Evolutionary conservation across 2,329 filamentous ascomycete genomes (phyloP), one percentile per base, ranked within the genome.

Genomic region (Penicillium paneum): DNA sequence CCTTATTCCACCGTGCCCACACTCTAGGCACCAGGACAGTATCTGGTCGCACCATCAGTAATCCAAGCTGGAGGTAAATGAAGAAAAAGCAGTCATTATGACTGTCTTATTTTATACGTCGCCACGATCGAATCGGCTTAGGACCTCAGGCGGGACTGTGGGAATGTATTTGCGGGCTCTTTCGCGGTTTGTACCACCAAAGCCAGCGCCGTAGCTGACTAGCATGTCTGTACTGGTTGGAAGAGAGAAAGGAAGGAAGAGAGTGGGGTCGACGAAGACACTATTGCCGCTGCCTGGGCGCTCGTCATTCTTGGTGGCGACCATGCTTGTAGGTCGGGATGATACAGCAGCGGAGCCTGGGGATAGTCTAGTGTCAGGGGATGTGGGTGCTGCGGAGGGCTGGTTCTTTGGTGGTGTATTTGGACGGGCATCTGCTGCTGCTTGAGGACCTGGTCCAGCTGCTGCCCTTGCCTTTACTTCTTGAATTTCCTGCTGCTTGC

Each of bases 201-300:
- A 94, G 0, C 94, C 94, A 12, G 94, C 92, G 0, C 94, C 94
- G 67, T 95, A 99, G 62, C 87, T 93, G 44, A 99, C 85, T 44
- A 97, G 81, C 94, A 99, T 99, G 72, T 99, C 94, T 26, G 92
- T 97, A 54, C 91, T 94, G 1, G 93, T 96, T 1, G 94, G 94
- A 28, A 99, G 79, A n/a, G 89, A 88, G 71, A 99, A 99, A 0
- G 94, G 94, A 26, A 99, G 81, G 82, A 97, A 96, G 56, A 96
- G 79, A 2, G 92, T 89, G 3, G 93, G 91, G 67, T 97, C 92
- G 49, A 97, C 76, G 40, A 97, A 84, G 34, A 97, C 61, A 32
- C 58, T 64, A 48, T 67, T 68, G 17, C 58, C 59, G 21, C 64
- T 61, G 26, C 52, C 52, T 12, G 64, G 65, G 19, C 67, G 67